Conservation (phyloP, 1,284 basidiomycete species). For the Athelia psychrophila region DNA sequence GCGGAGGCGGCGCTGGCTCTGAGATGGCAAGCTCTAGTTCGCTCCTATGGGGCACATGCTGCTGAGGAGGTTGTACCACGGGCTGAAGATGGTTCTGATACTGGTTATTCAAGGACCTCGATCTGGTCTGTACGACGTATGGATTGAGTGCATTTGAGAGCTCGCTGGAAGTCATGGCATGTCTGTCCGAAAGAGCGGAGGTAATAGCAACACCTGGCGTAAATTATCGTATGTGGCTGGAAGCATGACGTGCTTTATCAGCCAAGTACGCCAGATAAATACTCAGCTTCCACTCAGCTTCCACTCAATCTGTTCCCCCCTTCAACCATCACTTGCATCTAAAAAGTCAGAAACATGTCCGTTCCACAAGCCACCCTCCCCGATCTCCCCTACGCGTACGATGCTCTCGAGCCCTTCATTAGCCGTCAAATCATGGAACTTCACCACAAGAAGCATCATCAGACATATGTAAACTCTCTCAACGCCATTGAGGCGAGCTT, state of each 20-base stretch:
- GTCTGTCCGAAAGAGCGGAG: conserved; percentile 23
- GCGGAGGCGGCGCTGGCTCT: conserved; percentile 36
- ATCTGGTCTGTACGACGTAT: conserved; percentile 44
- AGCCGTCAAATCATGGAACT: conserved; percentile 80
- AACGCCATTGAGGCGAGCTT: conserved; percentile 78
- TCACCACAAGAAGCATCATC: conserved; percentile 88
- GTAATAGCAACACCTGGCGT: no score
- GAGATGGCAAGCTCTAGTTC: conserved; percentile 59
- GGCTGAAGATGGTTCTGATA: conserved; percentile 24
- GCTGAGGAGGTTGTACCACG: conserved; percentile 27
- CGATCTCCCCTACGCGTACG: conserved; percentile 82
- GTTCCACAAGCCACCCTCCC: conserved; percentile 61
- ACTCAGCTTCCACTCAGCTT: neutral
- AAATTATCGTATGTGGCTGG: no score
- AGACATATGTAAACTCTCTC: conserved; percentile 73
- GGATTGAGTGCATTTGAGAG: conserved; percentile 76
- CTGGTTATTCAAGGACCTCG: conserved; percentile 24
- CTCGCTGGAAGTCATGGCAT: conserved; percentile 57
- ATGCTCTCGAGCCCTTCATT: conserved; percentile 87
- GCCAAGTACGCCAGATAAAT: no score
- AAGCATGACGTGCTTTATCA: no score
- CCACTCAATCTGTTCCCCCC: neutral
- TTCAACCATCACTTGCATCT: conserved; percentile 5
- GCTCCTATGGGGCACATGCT: conserved; percentile 48
- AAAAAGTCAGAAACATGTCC: conserved; percentile 19